Evolutionary conservation across 768 basidiomycete species (phyloP).

Genomic region (Zangia roseola): DNA sequence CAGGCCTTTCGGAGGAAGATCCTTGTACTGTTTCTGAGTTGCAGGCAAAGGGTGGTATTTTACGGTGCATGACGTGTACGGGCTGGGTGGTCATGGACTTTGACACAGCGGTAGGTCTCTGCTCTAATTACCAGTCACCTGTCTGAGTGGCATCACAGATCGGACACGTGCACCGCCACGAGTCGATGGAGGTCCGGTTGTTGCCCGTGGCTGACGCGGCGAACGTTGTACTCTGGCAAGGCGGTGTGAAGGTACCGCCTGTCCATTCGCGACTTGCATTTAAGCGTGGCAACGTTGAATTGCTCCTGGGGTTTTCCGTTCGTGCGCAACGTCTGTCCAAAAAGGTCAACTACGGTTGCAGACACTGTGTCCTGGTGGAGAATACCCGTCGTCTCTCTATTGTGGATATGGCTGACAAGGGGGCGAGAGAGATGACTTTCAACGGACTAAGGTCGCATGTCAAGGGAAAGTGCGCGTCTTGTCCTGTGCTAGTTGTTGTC

Average conservation of each 20-base stretch:
- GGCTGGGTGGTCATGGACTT: constrained; percentile 49
- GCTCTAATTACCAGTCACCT: too few species aligned
- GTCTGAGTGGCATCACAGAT: constrained; percentile 37
- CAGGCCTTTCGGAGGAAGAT: constrained; percentile 32
- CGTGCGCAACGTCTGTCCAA: constrained; percentile 32
- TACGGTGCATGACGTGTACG: constrained; percentile 52
- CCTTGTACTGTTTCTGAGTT: constrained; percentile 20
- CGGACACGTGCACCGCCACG: constrained; percentile 65
- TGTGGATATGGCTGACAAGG: background rate
- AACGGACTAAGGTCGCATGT: constrained; percentile 62
- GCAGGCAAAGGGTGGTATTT: constrained; percentile 25
- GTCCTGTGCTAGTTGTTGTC: background rate
- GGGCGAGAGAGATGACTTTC: constrained; percentile 41
- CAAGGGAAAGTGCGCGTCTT: constrained; percentile 52
- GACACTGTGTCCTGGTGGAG: constrained; percentile 41
- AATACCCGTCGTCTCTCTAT: too few species aligned
- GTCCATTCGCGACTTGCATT: constrained; percentile 5
- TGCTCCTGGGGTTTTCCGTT: constrained; percentile 16
- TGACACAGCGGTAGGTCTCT: constrained; percentile 42
- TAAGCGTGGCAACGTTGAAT: constrained; percentile 22
- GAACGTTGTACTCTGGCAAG: background rate
- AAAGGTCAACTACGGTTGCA: constrained; percentile 48
- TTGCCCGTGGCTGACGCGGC: background rate
- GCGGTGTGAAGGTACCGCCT: background rate
- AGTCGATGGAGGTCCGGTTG: constrained; percentile 44